These are phyloP conservation scores for Malassezia restricta DNA, from an alignment of 1,284 basidiomycete species.

Conservation along the genomic window DNA sequence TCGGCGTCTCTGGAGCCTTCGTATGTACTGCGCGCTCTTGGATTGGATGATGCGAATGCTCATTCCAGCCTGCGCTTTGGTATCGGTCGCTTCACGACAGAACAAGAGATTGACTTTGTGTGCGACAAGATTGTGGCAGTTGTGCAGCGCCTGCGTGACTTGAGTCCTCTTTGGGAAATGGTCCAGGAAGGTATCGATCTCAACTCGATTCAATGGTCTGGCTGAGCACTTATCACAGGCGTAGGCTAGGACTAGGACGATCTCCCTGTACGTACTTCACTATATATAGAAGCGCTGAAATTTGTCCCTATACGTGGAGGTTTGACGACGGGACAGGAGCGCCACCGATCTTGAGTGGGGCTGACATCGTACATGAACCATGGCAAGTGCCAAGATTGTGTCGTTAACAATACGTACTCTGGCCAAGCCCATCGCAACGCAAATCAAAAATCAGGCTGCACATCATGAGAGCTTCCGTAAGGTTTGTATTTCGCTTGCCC, in stretches of 20 bases:
- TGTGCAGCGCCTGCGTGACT: conserved; percentile 64
- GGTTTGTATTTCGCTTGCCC: conserved; percentile 38
- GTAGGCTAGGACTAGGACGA: not conserved
- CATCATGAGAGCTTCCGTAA: conserved; percentile 37
- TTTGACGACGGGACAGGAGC: not conserved
- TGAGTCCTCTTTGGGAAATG: conserved; percentile 49
- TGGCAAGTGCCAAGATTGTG: conserved; percentile 42
- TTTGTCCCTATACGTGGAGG: not conserved
- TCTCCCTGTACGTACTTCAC: too few species aligned
- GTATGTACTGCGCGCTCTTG: conserved; percentile 90
- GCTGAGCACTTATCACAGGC: conserved; percentile 1
- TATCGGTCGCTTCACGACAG: conserved; percentile 94
- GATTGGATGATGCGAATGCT: conserved; percentile 90
- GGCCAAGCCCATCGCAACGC: conserved; percentile 43
- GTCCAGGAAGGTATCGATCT: conserved; percentile 67
- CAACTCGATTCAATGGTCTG: conserved; percentile 78
- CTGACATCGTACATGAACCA: conserved; percentile 1
- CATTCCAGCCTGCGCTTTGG: conserved; percentile 96
- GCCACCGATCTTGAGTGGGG: not conserved
- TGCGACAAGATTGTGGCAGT: conserved; percentile 74
- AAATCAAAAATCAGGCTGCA: conserved; percentile 37
- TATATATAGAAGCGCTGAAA: not conserved
- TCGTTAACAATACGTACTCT: conserved; percentile 38
- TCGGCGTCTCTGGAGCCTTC: conserved; percentile 96
- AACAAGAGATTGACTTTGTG: conserved; percentile 91